Base-by-base conservation (phyloP, 2,329 filamentous ascomycete species). In the Ilyonectria destructans region DNA sequence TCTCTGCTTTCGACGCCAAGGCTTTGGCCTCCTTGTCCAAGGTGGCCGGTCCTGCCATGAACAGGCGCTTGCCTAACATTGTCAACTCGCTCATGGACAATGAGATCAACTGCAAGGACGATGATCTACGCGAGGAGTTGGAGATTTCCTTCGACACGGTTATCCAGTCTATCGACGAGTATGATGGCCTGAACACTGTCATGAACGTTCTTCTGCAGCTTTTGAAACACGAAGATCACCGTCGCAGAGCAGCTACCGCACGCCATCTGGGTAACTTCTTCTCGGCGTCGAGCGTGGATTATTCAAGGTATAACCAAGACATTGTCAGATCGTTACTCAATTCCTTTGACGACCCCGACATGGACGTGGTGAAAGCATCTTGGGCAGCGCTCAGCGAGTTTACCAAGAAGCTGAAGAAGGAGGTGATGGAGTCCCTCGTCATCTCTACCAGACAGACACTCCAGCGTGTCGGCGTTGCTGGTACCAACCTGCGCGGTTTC, bases 341-440 rank as follows among this genome's bases (percentile, higher is more conserved):
- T 72, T 95, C 94, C 0, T 99, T 99, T 78, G 95, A 96, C 77
- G 96, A 99, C 76, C 83, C 89, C 60, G 96, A 98, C 77, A 82
- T 83, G 69, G 90, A 92, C 23, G 96, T 98, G 4, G 92, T 98
- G 77, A 97, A 97, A 84, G 89, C 94, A 51, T 91, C 96, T 23
- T 98, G 95, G 95, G 87, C 90, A 62, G 96, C 95, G 6, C 88
- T 99, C 67, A 94, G 85, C 74, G 93, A 93, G 65, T 92, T 99
- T 74, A 98, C 95, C 52, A 95, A 95, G 80, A 92, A 91, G 75
- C 88, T 99, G 69, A 92, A 92, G 78, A 99, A 99, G 82, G 97
- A 99, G 79, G 96, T 98, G 82, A 98, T 99, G 96, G 97, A 99
- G 79, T 91, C 92, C 1, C 87, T 99, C 52, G 95, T 97, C 19